These are phyloP conservation scores for Cryptosporidium canis DNA, from an alignment of 169 alveolate genomes.

Conservation along the genomic window DNA sequence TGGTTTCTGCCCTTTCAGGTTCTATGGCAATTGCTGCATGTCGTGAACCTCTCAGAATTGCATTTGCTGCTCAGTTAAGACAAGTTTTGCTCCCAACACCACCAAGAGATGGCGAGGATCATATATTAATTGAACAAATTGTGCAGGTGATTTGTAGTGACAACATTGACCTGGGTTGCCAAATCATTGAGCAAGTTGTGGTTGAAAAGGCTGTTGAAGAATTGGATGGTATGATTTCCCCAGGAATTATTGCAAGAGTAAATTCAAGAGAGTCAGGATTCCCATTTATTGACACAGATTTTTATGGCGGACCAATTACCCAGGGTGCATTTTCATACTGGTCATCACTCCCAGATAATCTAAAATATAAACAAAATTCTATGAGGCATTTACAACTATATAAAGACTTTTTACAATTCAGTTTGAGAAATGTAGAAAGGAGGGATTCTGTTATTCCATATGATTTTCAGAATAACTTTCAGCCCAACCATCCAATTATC, in stretches of 20 bases:
- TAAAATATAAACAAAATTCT: constrained; percentile 39
- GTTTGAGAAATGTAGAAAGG: constrained; percentile 33
- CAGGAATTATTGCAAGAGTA: constrained; percentile 51
- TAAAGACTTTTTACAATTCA: constrained; percentile 46
- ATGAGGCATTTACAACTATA: constrained; percentile 69
- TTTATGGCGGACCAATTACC: constrained; percentile 63
- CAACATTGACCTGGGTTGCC: constrained; percentile 94
- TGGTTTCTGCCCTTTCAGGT: constrained; percentile 93
- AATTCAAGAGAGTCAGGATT: constrained; percentile 63
- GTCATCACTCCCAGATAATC: constrained; percentile 51
- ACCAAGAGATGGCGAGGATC: constrained; percentile 84
- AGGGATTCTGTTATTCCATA: constrained; percentile 12
- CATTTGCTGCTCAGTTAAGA: constrained; percentile 89
- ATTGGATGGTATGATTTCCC: constrained; percentile 77
- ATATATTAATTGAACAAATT: constrained; percentile 88
- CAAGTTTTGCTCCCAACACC: constrained; percentile 79
- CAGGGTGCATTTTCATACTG: constrained; percentile 22
- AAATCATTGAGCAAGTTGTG: constrained; percentile 92
- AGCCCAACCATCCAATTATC: background rate
- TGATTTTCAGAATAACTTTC: background rate
- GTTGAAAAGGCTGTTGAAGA: constrained; percentile 91
- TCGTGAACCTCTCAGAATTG: constrained; percentile 92
- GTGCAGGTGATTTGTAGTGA: constrained; percentile 90
- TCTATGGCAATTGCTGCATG: constrained; percentile 95
- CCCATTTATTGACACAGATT: constrained; percentile 53